Evolutionary conservation across 1,284 basidiomycete species (phyloP), one percentile per base, ranked within the genome.

Genomic region (Rugosomyces carneus): DNA sequence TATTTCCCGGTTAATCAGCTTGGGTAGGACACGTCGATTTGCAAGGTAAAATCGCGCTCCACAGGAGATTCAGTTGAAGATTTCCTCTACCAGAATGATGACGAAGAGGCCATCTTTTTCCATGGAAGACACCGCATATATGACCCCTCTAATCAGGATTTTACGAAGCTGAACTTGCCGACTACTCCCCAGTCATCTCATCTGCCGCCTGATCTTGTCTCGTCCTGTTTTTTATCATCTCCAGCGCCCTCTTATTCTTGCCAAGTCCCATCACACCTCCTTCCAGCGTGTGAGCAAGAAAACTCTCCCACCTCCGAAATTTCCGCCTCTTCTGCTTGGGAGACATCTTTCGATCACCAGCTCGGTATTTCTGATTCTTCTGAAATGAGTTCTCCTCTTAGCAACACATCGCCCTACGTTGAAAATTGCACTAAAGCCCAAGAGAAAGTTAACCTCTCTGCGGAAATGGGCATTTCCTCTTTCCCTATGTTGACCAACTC

Each of bases 161-260:
- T 35, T 40, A 2, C 42, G 26, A 29, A n/a, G 7, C 21, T 23
- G 24, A 31, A 20, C 15, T 36, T 41, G 32, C 10, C 36, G n/a
- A 35, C 15, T 16, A 16, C 15, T 16, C 42, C 46, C 26, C 39
- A 34, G 20, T 52, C 53, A 13, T 41, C 49, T 27, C 42, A 52
- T 36, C 47, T 56, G 8, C 43, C 50, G 13, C 26, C 46, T 5
- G 47, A 49, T 32, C 35, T 54, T 27, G 36, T 53, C n/a, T 63
- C 64, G 7, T 58, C 63, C 8, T 61, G 64, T 16, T 47, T 61
- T n/a, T 65, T 65, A 46, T 50, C 59, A 11, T 66, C 63, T 7
- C 64, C 63, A n/a, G 54, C 59, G 11, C 59, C 60, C 5, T 64
- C 62, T 31, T n/a, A n/a, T n/a, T n/a, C n/a, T n/a, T n/a, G n/a